A percentile compares a stretch with the other conserved stretches of the same genome.
Conservation (phyloP, 2,329 filamentous ascomycete species). For the Ophiocordyceps unilateralis region DNA sequence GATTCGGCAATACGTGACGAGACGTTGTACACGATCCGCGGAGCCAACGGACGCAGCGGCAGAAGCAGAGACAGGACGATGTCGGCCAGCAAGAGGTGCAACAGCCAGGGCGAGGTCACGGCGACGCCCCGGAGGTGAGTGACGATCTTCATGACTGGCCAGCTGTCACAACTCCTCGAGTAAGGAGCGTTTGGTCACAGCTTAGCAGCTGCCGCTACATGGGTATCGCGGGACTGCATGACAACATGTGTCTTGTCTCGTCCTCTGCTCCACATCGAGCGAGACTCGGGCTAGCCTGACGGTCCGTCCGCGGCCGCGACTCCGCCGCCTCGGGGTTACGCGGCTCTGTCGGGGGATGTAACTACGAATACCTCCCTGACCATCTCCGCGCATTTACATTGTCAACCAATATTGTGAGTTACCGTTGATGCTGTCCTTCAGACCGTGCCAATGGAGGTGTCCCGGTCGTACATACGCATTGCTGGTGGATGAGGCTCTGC, state of each 20-base stretch:
- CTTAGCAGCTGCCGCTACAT: neutral
- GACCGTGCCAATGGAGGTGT: too few species aligned
- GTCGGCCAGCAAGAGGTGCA: constrained; percentile 33
- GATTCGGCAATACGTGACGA: constrained; percentile 36
- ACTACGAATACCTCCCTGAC: too few species aligned
- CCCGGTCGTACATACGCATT: too few species aligned
- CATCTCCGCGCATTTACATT: too few species aligned
- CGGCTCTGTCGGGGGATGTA: too few species aligned
- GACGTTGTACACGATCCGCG: constrained; percentile 31
- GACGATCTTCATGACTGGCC: constrained; percentile 6
- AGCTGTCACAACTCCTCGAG: neutral
- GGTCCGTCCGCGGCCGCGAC: neutral
- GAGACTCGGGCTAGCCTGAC: too few species aligned
- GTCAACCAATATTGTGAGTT: too few species aligned
- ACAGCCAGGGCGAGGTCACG: constrained; percentile 32
- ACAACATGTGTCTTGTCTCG: neutral
- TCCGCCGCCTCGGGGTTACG: neutral
- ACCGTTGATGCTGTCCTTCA: too few species aligned
- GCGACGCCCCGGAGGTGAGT: constrained; percentile 24
- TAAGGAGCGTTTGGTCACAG: neutral
- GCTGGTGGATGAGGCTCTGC: too few species aligned
- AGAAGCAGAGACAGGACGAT: constrained; percentile 30
- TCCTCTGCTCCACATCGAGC: neutral
- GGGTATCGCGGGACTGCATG: neutral
- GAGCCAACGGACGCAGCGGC: constrained; percentile 27